Evolutionary conservation across 805 yeast genomes (phyloP).

Genomic region (Debaryomyces hansenii): DNA sequence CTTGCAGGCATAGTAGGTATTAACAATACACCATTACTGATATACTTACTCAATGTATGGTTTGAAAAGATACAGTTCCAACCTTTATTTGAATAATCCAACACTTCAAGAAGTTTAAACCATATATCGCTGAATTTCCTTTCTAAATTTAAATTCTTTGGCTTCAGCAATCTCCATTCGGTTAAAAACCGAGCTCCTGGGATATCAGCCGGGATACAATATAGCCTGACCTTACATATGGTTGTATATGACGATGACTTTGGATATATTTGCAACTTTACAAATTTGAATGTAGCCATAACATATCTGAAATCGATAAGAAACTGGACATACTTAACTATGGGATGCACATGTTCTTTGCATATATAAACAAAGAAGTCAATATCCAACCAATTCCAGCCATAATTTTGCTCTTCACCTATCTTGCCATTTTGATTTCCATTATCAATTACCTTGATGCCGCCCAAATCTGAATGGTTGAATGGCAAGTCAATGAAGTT

Average conservation of each 20-base stretch:
- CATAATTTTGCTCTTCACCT: conserved; percentile 7
- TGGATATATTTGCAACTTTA: conserved; percentile 7
- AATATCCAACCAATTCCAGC: conserved; percentile 60
- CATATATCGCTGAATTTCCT: conserved; percentile 30
- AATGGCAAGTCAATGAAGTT: conserved; percentile 45
- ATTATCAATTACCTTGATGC: conserved; percentile 12
- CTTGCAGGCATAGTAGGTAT: neutral
- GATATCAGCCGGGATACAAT: conserved; percentile 48
- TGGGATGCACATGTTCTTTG: conserved; percentile 13
- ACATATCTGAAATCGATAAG: conserved; percentile 41
- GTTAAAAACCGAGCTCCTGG: conserved; percentile 28
- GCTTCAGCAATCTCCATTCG: conserved; percentile 34
- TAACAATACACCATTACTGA: conserved; percentile 7
- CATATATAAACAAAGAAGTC: conserved; percentile 27
- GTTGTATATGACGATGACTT: conserved; percentile 3
- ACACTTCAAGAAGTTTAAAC: conserved; percentile 9
- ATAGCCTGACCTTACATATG: conserved; percentile 43
- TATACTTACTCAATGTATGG: neutral
- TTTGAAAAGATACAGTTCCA: conserved; percentile 30
- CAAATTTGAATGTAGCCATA: conserved; percentile 43
- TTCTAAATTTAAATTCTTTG: conserved; percentile 26
- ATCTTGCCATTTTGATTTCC: conserved; percentile 13
- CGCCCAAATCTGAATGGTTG: conserved; percentile 31
- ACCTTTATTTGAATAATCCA: conserved; percentile 18
- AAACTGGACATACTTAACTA: conserved; percentile 41